Evolutionary conservation across 2,329 filamentous ascomycete genomes (phyloP).

Genomic region (Alternaria infectoria): DNA sequence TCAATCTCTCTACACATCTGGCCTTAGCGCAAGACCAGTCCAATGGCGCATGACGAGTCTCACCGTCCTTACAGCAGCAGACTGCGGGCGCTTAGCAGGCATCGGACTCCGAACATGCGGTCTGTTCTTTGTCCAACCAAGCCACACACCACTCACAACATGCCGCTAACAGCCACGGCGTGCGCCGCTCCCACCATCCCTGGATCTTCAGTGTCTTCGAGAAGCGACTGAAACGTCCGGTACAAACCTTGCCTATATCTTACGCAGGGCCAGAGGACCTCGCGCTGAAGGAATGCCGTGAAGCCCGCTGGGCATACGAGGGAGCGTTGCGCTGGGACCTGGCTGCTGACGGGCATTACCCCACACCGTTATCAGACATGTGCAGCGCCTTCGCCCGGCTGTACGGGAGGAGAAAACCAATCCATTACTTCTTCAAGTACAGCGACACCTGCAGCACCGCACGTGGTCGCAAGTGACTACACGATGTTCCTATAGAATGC

Average conservation of each 20-base stretch:
- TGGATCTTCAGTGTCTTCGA: constrained; percentile 30
- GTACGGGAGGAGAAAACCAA: background rate
- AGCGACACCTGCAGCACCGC: background rate
- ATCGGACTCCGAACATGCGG: constrained; percentile 37
- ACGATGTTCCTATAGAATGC: background rate
- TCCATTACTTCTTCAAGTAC: background rate
- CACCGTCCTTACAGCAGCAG: constrained; percentile 20
- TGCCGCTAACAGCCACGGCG: constrained; percentile 11
- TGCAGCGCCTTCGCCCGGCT: constrained; percentile 12
- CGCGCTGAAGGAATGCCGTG: constrained; percentile 1
- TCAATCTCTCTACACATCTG: constrained; percentile 5
- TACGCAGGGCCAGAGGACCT: constrained; percentile 1
- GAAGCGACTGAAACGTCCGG: constrained; percentile 29
- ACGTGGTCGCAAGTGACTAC: background rate
- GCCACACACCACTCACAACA: constrained; percentile 11
- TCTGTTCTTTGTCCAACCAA: constrained; percentile 6
- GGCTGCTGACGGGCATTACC: constrained; percentile 18
- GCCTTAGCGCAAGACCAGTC: constrained; percentile 8
- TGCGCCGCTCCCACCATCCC: constrained; percentile 15
- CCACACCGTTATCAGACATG: constrained; percentile 17
- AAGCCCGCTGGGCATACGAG: constrained; percentile 2
- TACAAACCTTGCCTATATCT: constrained; percentile 9
- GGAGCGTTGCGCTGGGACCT: constrained; percentile 3
- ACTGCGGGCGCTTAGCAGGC: constrained; percentile 29
- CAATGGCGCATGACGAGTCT: constrained; percentile 27